phyloP scores from a whole-genome alignment of 495 filamentous ascomycete genomes.

The Neurospora sp. region DNA sequence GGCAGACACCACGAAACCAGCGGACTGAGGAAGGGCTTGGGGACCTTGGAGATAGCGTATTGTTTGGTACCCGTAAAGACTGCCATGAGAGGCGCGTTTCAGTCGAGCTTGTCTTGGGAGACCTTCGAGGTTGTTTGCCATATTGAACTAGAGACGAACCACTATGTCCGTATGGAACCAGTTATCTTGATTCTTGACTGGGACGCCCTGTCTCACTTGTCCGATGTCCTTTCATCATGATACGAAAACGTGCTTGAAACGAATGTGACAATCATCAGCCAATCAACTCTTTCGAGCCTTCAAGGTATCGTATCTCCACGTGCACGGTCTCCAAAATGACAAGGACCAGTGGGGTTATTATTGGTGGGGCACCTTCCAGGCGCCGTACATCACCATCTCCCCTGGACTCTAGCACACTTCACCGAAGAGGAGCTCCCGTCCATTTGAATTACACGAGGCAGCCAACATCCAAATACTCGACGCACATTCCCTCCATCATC shows the following conservation, averaged over 20 bases:
- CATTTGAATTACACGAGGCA: not conserved
- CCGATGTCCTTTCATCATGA: not conserved
- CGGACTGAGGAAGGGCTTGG: slow-evolving; percentile 36
- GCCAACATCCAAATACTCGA: not conserved
- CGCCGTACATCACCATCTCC: not conserved
- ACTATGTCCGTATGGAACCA: not conserved
- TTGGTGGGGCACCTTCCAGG: not conserved
- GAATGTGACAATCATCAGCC: not conserved
- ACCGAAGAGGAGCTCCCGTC: not conserved
- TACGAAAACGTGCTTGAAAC: not conserved
- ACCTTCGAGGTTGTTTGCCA: not conserved
- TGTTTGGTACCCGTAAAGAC: not conserved
- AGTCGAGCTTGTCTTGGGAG: not conserved
- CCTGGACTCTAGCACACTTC: not conserved
- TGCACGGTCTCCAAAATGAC: not conserved
- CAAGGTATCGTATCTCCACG: not conserved
- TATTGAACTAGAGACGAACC: not conserved
- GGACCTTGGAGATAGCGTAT: not conserved
- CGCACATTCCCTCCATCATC: slow-evolving; percentile 5
- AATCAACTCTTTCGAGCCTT: not conserved
- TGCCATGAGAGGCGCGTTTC: not conserved
- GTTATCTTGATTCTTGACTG: not conserved
- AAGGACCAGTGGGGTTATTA: slow-evolving; percentile 5
- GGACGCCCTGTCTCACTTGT: not conserved
- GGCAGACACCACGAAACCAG: slow-evolving; percentile 57